Evolutionary conservation across 1,284 basidiomycete genomes (phyloP).

Genomic region (Rhodotorula sp.): DNA sequence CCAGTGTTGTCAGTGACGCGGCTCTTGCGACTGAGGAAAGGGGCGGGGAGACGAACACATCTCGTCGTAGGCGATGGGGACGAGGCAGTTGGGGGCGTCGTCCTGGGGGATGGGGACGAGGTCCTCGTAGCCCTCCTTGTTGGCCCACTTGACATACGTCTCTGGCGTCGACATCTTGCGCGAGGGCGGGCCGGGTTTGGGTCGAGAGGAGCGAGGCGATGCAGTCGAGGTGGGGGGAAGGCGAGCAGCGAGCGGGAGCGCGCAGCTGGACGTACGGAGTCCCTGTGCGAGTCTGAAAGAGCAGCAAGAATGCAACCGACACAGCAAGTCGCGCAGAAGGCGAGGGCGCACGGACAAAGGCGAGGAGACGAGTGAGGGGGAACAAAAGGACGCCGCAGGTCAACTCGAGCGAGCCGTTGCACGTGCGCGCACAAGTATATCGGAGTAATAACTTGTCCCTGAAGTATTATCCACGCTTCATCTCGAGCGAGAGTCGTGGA

Average conservation of each 20-base stretch:
- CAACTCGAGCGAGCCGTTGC: background rate
- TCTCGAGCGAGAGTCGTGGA: background rate
- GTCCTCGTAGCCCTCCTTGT: conserved; percentile 75
- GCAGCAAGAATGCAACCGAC: background rate
- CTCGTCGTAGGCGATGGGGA: conserved; percentile 81
- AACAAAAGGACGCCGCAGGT: background rate
- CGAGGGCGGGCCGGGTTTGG: background rate
- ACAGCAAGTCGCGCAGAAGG: background rate
- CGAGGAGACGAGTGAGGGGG: background rate
- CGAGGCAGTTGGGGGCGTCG: conserved; percentile 72
- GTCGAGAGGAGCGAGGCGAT: background rate
- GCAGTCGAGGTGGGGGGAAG: background rate
- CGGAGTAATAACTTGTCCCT: too few species aligned
- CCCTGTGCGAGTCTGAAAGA: too few species aligned
- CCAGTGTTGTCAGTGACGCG: background rate
- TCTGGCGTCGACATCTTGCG: background rate
- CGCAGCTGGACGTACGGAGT: background rate
- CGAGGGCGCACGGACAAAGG: background rate
- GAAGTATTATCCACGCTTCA: too few species aligned
- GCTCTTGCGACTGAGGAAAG: background rate
- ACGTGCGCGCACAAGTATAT: too few species aligned
- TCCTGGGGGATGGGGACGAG: conserved; percentile 77
- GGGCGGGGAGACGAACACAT: conserved; percentile 65
- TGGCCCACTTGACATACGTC: conserved; percentile 58
- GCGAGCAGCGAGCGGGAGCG: background rate